Conservation (phyloP, 2,329 filamentous ascomycete genomes). For the Arachnopeziza araneosa region DNA sequence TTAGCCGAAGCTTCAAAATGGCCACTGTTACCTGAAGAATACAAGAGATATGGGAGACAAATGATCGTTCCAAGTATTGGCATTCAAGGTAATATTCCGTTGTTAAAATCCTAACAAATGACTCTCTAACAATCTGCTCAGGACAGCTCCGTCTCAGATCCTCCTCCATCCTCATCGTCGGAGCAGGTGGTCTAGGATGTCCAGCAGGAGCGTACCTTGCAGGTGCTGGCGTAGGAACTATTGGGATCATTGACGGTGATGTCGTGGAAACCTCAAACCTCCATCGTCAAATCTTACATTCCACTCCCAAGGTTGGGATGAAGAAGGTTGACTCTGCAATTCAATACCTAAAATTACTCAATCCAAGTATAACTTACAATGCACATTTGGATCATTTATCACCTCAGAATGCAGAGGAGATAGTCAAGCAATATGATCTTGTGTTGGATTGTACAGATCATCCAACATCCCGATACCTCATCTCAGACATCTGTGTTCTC, state of each 20-base stretch:
- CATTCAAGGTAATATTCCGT: conserved; percentile 51
- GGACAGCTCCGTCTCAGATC: conserved; percentile 71
- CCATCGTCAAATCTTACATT: conserved; percentile 85
- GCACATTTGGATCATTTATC: conserved; percentile 60
- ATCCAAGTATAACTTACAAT: conserved; percentile 62
- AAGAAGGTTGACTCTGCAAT: conserved; percentile 77
- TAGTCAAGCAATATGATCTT: conserved; percentile 69
- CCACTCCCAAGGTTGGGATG: conserved; percentile 62
- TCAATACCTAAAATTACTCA: conserved; percentile 57
- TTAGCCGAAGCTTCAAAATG: conserved; percentile 40
- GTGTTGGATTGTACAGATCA: conserved; percentile 95
- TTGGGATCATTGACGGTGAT: conserved; percentile 86
- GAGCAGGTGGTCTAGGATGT: conserved; percentile 84
- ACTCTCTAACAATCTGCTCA: conserved; percentile 30
- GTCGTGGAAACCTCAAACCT: conserved; percentile 84
- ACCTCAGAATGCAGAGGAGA: conserved; percentile 58
- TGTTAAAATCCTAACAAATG: background rate
- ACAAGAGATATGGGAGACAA: conserved; percentile 82
- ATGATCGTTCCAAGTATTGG: conserved; percentile 83
- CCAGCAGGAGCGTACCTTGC: conserved; percentile 91
- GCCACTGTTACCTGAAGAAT: conserved; percentile 69
- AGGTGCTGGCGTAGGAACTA: conserved; percentile 75
- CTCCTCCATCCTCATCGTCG: conserved; percentile 72
- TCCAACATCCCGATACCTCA: conserved; percentile 83
- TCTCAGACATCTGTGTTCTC: conserved; percentile 84